Conservation (phyloP, 345 rosid genomes). For the Arabis alpina region DNA sequence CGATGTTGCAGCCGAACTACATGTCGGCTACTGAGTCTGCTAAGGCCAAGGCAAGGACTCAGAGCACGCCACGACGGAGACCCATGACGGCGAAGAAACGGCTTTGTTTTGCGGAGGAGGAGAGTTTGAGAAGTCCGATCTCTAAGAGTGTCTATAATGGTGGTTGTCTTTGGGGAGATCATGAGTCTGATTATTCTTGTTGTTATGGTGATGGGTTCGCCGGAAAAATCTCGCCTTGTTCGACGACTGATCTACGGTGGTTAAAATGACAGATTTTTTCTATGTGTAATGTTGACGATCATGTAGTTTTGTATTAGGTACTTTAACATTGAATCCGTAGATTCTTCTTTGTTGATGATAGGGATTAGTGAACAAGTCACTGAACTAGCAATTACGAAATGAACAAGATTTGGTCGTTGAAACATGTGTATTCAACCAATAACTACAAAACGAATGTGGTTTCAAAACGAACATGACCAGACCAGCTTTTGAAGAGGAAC, state of each 20-base stretch:
- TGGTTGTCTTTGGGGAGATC: conserved; percentile 50
- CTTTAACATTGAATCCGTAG: background rate
- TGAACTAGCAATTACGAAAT: no score
- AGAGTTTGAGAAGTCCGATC: conserved; percentile 65
- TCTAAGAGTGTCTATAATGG: conserved; percentile 68
- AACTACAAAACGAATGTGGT: no score
- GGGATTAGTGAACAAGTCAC: no score
- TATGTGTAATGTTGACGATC: background rate
- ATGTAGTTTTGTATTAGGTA: conserved; percentile 3
- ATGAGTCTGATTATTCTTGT: conserved; percentile 50
- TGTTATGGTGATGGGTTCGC: conserved; percentile 54
- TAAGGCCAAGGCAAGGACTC: conserved; percentile 75
- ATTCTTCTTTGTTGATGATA: no score
- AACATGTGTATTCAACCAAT: no score
- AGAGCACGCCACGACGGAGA: conserved; percentile 76
- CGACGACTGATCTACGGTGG: conserved; percentile 70
- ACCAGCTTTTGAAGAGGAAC: no score
- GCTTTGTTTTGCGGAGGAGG: conserved; percentile 60
- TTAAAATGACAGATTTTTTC: conserved; percentile 44
- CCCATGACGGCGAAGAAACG: conserved; percentile 66
- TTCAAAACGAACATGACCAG: no score
- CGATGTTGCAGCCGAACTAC: conserved; percentile 67
- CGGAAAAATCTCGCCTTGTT: conserved; percentile 74
- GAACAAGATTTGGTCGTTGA: no score
- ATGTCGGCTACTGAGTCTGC: conserved; percentile 92